Base-by-base conservation (phyloP, 2,329 filamentous ascomycete genomes). In the Penicillium janthinellum region DNA sequence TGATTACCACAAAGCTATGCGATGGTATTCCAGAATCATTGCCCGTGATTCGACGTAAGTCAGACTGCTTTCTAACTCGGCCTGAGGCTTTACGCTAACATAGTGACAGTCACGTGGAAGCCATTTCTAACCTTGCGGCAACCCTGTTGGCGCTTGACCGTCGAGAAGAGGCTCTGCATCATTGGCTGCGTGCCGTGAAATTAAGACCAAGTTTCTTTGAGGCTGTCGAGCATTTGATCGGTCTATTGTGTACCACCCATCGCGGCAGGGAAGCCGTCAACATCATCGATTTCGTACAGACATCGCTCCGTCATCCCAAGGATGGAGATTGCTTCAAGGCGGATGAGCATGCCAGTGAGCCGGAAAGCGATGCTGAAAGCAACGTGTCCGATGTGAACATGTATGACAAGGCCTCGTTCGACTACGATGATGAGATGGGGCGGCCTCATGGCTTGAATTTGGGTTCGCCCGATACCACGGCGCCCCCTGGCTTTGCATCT, bases 221-320 rank as follows among this genome's bases (percentile, higher is more conserved):
- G 78, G 93, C 95, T 7, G 92, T 95, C 2, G 95, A 99, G 73
- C 93, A 98, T 79, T 84, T 99, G 1, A 90, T 98, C 34, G 92
- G 92, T 1, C 81, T 98, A 49, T 77, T 98, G 17, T 97, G 94
- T 72, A 87, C 85, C 51, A 91, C 88, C 61, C 90, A 96, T 59
- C 86, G 93, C 63, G 90, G 88, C 51, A 87, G 85, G 68, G 92
- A 98, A 72, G 95, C 95, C 7, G 88, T 99, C 60, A 86, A 89
- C 51, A 88, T 96, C 53, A 96, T 99, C 66, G 87, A 90, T 65
- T 90, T 88, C 71, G 88, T 99, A 7, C 93, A 99, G 76, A 84
- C 83, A 3, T 86, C 88, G 6, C 79, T 97, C 47, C 85, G 84
- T 59, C 70, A 86, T 79, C 69, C 73, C 62, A 67, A 79, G 73